Evolutionary conservation across 352 stramenopile genomes (phyloP).

Genomic region (Globisporangium cederbergense): DNA sequence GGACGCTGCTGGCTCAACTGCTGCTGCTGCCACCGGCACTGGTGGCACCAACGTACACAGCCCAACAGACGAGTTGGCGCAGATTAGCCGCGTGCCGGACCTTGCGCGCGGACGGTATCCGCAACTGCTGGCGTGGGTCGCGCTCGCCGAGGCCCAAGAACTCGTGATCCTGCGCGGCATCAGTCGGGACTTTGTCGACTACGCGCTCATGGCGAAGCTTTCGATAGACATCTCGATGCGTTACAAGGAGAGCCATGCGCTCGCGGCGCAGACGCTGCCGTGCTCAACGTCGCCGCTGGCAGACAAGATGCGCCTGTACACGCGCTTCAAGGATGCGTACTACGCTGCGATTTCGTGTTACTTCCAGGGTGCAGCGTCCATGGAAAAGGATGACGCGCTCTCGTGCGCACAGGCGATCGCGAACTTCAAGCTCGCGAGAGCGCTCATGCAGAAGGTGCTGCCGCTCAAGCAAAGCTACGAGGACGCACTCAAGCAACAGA

Average conservation of each 20-base stretch:
- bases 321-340: constrained; percentile 56
- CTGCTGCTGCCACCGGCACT: not conserved
- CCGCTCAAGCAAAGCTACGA: constrained; percentile 40
- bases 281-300: constrained; percentile 36
- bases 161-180: constrained; percentile 61
- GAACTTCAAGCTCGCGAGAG: constrained; percentile 48
- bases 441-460: constrained; percentile 30
- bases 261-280: constrained; percentile 29
- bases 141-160: constrained; percentile 62
- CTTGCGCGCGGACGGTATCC: constrained; percentile 45
- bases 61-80: constrained; percentile 25
- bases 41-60: not conserved
- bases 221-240: constrained; percentile 49
- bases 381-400: constrained; percentile 44
- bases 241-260: constrained; percentile 40
- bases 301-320: constrained; percentile 41
- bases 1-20: not conserved
- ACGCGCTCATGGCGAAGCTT: constrained; percentile 63
- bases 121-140: constrained; percentile 52
- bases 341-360: constrained; percentile 57
- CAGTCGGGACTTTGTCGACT: constrained; percentile 56
- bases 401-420: constrained; percentile 56
- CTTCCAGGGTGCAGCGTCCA: constrained; percentile 58
- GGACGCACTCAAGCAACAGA: constrained; percentile 25
- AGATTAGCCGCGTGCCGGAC: constrained; percentile 48